Evolutionary conservation across 1,284 basidiomycete genomes (phyloP).

Genomic region (Vanrija sp.): DNA sequence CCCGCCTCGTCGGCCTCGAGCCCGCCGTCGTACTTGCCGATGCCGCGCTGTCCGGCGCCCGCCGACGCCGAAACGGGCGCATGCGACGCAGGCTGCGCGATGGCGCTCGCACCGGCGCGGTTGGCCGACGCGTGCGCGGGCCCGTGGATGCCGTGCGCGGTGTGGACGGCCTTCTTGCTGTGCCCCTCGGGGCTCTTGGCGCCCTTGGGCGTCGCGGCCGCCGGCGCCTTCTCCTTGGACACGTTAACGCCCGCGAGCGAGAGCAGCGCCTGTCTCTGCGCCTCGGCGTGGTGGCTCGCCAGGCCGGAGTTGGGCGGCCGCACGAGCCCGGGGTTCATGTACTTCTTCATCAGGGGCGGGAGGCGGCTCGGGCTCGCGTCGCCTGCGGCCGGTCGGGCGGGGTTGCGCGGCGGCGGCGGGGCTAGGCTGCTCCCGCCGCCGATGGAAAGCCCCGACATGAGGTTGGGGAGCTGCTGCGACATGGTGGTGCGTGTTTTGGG

Average conservation of each 20-base stretch:
- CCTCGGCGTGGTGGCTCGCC: constrained; percentile 19
- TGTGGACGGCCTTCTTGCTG: constrained; percentile 1
- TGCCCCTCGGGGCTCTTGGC: too few relatives aligned
- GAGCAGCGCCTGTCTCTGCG: constrained; percentile 38
- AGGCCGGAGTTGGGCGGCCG: constrained; percentile 42
- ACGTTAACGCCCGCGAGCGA: constrained; percentile 42
- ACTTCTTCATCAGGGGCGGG: constrained; percentile 48
- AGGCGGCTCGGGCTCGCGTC: constrained; percentile 26
- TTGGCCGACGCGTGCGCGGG: constrained; percentile 42
- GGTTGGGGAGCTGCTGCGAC: constrained; percentile 8
- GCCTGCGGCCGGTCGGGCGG: background rate
- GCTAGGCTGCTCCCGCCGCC: background rate
- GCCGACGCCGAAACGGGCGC: background rate
- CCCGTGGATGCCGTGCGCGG: constrained; percentile 46
- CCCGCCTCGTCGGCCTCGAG: constrained; percentile 69
- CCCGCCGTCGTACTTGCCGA: constrained; percentile 81
- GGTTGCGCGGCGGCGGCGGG: background rate
- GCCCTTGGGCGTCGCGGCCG: too few relatives aligned
- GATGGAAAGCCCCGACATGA: constrained; percentile 13
- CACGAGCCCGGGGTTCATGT: constrained; percentile 46
- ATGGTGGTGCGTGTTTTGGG: constrained; percentile 2
- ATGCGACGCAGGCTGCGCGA: background rate
- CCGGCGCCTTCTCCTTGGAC: constrained; percentile 2
- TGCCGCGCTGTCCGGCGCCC: constrained; percentile 51
- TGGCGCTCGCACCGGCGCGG: constrained; percentile 15